These are phyloP conservation scores for Fulvia fulva DNA, from an alignment of 2,329 filamentous ascomycete genomes.

Conservation along the genomic window DNA sequence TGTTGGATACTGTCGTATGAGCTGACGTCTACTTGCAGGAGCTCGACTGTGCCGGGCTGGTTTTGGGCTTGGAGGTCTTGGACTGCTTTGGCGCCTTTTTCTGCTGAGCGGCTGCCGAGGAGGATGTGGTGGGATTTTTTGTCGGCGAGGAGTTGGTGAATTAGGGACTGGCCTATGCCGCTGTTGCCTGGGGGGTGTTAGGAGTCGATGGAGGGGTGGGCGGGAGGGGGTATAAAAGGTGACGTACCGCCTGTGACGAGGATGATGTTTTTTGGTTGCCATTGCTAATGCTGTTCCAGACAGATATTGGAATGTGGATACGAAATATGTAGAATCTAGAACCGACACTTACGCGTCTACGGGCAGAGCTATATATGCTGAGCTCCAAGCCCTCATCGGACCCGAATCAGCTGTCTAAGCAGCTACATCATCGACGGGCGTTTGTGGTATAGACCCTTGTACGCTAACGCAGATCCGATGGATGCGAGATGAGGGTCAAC, in stretches of 20 bases:
- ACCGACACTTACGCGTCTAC: too few species aligned
- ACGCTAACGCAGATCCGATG: background rate
- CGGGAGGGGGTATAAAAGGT: too few species aligned
- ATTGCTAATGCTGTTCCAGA: background rate
- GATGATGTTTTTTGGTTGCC: conserved; percentile 30
- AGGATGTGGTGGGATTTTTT: conserved; percentile 36
- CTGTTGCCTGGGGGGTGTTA: conserved; percentile 33
- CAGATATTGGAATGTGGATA: too few species aligned
- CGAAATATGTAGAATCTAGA: too few species aligned
- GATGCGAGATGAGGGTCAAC: background rate
- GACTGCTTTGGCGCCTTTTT: conserved; percentile 39
- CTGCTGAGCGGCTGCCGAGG: conserved; percentile 36
- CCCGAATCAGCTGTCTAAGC: background rate
- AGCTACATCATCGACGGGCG: background rate
- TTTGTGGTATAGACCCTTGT: background rate
- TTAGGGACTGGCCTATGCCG: conserved; percentile 47
- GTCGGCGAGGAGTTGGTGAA: conserved; percentile 32
- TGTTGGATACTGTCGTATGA: conserved; percentile 21
- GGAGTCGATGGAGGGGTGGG: background rate
- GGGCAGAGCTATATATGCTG: background rate
- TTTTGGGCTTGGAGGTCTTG: conserved; percentile 17
- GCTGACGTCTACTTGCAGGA: conserved; percentile 27
- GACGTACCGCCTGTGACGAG: conserved; percentile 38
- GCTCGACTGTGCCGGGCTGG: conserved; percentile 20
- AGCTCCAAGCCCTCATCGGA: background rate